A percentile compares a stretch with the other conserved stretches of the same genome.
phyloP scores from a whole-genome alignment of 345 rosid genomes.

The Brassica juncea region DNA sequence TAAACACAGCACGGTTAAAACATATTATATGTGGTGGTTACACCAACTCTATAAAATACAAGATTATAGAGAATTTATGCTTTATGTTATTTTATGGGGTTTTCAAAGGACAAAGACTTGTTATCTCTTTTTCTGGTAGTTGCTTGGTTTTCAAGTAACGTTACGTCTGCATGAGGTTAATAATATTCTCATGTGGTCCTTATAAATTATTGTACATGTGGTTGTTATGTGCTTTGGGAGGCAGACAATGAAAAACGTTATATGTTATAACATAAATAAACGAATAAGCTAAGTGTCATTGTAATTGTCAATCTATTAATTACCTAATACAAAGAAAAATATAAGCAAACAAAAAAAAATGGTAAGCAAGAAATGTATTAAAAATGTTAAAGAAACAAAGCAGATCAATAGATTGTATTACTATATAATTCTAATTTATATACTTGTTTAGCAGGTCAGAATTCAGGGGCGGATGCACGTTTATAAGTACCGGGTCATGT shows the following conservation, averaged over 20 bases:
- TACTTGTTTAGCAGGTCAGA: neutral
- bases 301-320: neutral
- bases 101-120: conserved; percentile 21
- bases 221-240: neutral
- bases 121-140: conserved; percentile 27
- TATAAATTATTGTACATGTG: neutral
- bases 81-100: neutral
- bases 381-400: neutral
- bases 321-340: neutral
- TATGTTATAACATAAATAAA: neutral
- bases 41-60: conserved; percentile 16
- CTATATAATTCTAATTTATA: neutral
- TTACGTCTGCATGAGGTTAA: neutral
- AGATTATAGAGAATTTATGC: neutral
- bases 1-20: neutral
- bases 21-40: conserved; percentile 14
- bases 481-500: no score
- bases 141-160: conserved; percentile 32
- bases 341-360: neutral
- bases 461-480: no score
- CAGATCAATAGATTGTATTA: neutral
- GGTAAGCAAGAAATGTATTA: neutral
- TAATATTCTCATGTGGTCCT: neutral
- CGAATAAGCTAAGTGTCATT: neutral
- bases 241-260: neutral